A percentile compares a stretch with the other conserved stretches of the same genome.
These are phyloP conservation scores for Hymenoscyphus occultus DNA, from an alignment of 2,329 filamentous ascomycete genomes.

Conservation along the genomic window DNA sequence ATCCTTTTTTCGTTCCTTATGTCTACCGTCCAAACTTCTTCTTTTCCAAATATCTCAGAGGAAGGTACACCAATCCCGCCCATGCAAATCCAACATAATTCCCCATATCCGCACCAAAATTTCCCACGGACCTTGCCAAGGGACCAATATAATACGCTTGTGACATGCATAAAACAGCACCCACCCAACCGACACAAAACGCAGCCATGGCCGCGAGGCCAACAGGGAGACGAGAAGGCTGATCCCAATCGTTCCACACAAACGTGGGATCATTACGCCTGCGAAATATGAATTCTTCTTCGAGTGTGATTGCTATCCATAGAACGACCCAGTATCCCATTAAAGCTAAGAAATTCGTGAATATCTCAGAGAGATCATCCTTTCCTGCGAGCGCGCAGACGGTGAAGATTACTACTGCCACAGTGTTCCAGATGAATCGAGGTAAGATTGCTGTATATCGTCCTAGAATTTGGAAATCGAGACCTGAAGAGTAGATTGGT, in stretches of 20 bases:
- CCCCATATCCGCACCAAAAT: constrained; percentile 34
- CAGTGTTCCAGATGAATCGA: constrained; percentile 61
- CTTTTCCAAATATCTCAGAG: constrained; percentile 36
- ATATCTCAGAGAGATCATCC: constrained; percentile 58
- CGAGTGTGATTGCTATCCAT: constrained; percentile 59
- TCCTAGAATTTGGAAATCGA: constrained; percentile 67
- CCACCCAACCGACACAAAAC: constrained; percentile 63
- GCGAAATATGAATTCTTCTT: constrained; percentile 63
- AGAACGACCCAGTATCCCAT: constrained; percentile 70
- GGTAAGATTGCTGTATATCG: constrained; percentile 56
- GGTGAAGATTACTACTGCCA: constrained; percentile 60
- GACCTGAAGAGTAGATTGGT: constrained; percentile 60
- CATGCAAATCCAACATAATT: constrained; percentile 54
- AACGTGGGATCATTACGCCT: constrained; percentile 42
- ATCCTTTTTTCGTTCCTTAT: background rate
- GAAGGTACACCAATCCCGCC: constrained; percentile 54
- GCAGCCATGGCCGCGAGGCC: constrained; percentile 59
- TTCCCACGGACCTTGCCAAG: constrained; percentile 54
- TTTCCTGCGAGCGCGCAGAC: constrained; percentile 63
- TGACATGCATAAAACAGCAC: constrained; percentile 64
- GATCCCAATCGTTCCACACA: constrained; percentile 61
- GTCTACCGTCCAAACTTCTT: constrained; percentile 34
- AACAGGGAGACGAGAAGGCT: constrained; percentile 55
- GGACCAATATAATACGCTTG: constrained; percentile 67
- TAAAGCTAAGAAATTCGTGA: constrained; percentile 66